Evolutionary conservation across 495 filamentous ascomycete species (phyloP), one percentile per base, ranked within the genome.

Genomic region (Cercophora newfieldiana): DNA sequence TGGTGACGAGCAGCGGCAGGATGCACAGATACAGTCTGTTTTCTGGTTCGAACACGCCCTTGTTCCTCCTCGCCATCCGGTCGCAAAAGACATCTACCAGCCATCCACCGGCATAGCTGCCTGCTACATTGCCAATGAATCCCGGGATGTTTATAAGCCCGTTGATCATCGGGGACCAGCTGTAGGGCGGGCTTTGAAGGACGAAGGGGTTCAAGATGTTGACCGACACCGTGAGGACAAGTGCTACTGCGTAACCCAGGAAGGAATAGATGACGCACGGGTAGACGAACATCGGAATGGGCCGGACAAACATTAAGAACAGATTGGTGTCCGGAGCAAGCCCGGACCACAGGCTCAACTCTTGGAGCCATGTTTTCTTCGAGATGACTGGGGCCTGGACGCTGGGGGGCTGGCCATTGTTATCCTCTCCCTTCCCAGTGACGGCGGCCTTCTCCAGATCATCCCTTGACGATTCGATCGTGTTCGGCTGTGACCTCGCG

Each of bases 171-270:
- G 81, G 78, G 60, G 78, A 83, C 77, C 85, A 86, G 65, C 81
- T 84, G 70, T 90, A 91, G 0, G 87, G 89, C 12, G 88, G 87
- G 2, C 82, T 83, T 21, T 85, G 83, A 59, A 91, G 87, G 1
- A 82, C 85, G 68, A 87, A 87, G 22, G 89, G 82, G 26, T 88
- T 90, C 25, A 90, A 78, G 68, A 90, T 89, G 68, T 89, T 75
- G 21, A 87, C 85, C 65, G 89, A 77, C 69, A 89, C 85, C 21
- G 77, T 81, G 67, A 83, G 83, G 48, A 85, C 87, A n/a, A 80
- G 74, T 22, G 74, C 76, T 2, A 78, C 71, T 6, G 83, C 78
- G 64, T 80, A 79, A 28, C 75, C 76, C 10, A 80, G 74, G 47
- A 77, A 79, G 18, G 78, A 69, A 59, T 78, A 80, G 59, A 79